Base-by-base conservation (phyloP, 257 asterid species). In the Solanum verrucosum region DNA sequence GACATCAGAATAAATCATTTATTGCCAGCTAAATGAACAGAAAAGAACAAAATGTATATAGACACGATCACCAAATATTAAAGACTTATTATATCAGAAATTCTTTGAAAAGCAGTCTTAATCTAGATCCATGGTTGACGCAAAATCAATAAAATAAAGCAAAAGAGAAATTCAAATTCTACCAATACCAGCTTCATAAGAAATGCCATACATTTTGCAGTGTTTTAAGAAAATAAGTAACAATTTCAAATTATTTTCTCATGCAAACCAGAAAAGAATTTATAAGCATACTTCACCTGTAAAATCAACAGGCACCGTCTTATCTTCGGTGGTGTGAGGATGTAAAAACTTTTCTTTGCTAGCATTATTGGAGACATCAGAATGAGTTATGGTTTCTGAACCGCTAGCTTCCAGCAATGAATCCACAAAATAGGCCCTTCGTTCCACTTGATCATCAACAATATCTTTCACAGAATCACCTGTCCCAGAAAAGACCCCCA, bases 341-440 rank as follows among this genome's bases (percentile, higher is more conserved):
- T 67, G 40, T 88, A 90, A 91, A 87, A 87, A 86, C 92, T 91
- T 92, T 87, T 92, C 90, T 77, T 92, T 89, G 82, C 87, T 86
- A 87, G 93, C 82, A 88, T 87, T 88, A 85, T 87, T 91, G 23
- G 71, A 87, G 90, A 75, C 88, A 86, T 89, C 92, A 87, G 87
- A 91, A 87, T 87, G 83, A 59, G 85, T 92, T 86, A 89, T 83
- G 83, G 88, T 88, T 84, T 91, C 91, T 83, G 90, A 84, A 56
- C 90, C 89, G 79, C 91, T 90, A 52, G 88, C 88, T 87, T 88
- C 92, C 90, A 96, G 89, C 89, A 96, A 92, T n/a, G 94, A 91
- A 87, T 94, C 98, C 89, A 97, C 96, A 90, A 96, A 97, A 84
- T 93, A 95, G 90, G 93, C 95, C 90, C 96, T 94, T 89, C 98